Base-by-base conservation (phyloP, 2,329 filamentous ascomycete genomes). In the Botrytis porri region DNA sequence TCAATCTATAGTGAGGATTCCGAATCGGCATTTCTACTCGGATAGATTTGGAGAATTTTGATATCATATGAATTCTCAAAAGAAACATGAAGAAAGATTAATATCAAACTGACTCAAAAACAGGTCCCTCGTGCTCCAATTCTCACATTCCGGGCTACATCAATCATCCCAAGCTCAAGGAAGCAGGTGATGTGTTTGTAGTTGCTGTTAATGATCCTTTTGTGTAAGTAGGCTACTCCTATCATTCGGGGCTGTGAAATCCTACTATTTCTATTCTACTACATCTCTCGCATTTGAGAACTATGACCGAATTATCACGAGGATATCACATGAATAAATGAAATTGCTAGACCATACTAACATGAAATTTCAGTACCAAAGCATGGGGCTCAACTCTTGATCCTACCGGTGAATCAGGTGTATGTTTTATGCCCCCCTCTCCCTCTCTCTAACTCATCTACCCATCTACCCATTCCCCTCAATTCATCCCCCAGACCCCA, bases 171-270 rank as follows among this genome's bases (percentile, higher is more conserved):
- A 89, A 91, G 81, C 87, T 97, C 78, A 93, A 93, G 84, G 86
- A 91, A 74, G 93, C 93, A 43, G 95, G 94, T 66, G 87, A 92
- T 79, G 93, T 97, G 63, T 97, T 97, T 80, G 93, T 98, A 59
- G 90, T 98, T 73, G 90, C 93, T 25, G 95, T 98, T 81, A 98
- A 98, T 81, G 95, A 98, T 82, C 89, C 94, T 32, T 98, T 98
- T 82, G 95, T 97, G 93, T 97, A 86, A 83, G 92, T 84, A 64
- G 39, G 16, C 22, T 29, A 63, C n/a, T 16, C 1, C 29, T 12
- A 20, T 3, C 4, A 18, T 10, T 18, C 37, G 16, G 35, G 25
- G 12, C 32, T 18, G 16, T 35, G 6, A 29, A 25, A 16, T 43
- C 29, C 32, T 16, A 9, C 7, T 35, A 7, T 8, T 10, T 6